Evolutionary conservation across 208 protist genomes (phyloP), one percentile per base, ranked within the genome.

Genomic region (Trypanosoma platydactyli): DNA sequence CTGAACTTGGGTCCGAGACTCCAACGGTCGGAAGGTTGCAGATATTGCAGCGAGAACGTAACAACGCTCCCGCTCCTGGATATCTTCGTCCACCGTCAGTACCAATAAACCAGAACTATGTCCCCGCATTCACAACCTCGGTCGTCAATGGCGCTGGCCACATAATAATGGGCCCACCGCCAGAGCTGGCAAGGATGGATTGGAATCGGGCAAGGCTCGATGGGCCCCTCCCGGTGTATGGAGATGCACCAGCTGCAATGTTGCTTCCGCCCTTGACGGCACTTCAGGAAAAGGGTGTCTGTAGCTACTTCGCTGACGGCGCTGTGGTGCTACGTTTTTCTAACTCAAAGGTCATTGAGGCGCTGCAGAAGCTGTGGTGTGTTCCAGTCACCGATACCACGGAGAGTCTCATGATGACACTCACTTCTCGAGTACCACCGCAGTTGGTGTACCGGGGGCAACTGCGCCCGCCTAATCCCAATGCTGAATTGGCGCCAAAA

Each of bases 231-330:
- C 33, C 9, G 33, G 33, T 38, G 33, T 38, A 38, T 9, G 33
- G 33, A 38, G 9, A 15, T 24, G 70, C 24, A 0, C 46, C 24
- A 11, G 29, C 58, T 33, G 41, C 22, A 48, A 18, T n/a, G 52
- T 67, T 15, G 15, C 22, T 5, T 41, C 9, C 52, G 22, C 22
- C 51, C 22, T 13, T 40, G 1, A 27, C 25, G 15, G 16, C 6
- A 38, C 24, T 59, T 7, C 38, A 60, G 44, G 45, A 49, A 16
- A 63, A 55, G 24, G 78, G 80, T 24, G 53, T 82, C 20, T 73
- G 57, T 50, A 82, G 76, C 57, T 86, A 86, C 67, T 58, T 68
- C 33, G 62, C 59, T 7, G 53, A 86, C 56, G 80, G 80, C 44
- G 62, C 81, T 4, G 73, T 82, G 0, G 73, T 82, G 20, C 58